These are phyloP conservation scores for Talaromyces funiculosus DNA, from an alignment of 2,329 filamentous ascomycete species.

Conservation along the genomic window DNA sequence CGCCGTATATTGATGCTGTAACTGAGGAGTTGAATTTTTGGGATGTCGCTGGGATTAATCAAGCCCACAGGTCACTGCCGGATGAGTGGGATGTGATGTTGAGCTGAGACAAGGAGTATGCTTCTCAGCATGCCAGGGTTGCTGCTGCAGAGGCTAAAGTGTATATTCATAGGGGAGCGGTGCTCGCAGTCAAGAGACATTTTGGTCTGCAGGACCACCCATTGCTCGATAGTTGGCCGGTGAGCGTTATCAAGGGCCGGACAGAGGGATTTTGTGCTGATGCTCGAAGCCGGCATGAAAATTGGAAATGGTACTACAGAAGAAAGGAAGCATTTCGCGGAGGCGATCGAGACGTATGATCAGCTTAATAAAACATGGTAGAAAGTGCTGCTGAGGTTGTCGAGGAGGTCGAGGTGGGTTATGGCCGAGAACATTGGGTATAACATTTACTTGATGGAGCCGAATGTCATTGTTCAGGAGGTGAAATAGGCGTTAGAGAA, in stretches of 20 bases:
- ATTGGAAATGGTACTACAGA: conserved; percentile 18
- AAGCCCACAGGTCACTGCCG: conserved; percentile 5
- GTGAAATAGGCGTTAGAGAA: conserved; percentile 16
- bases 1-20: not conserved
- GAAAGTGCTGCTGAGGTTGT: conserved; percentile 16
- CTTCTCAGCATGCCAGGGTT: conserved; percentile 12
- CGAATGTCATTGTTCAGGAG: conserved; percentile 16
- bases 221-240: conserved; percentile 17
- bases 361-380: conserved; percentile 15
- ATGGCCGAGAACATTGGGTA: conserved; percentile 15
- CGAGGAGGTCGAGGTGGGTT: conserved; percentile 13
- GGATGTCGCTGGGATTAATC: not conserved
- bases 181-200: conserved; percentile 18
- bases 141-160: conserved; percentile 14
- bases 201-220: conserved; percentile 16
- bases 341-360: conserved; percentile 13
- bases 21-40: not conserved
- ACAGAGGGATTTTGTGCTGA: conserved; percentile 18
- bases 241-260: conserved; percentile 25
- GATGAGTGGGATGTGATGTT: conserved; percentile 15
- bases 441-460: conserved; percentile 17
- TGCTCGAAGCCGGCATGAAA: conserved; percentile 18
- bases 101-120: conserved; percentile 13
- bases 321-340: conserved; percentile 15
- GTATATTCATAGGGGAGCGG: conserved; percentile 6